These are phyloP conservation scores for Anastatica hierochuntica DNA, from an alignment of 345 rosid species.

Conservation along the genomic window DNA sequence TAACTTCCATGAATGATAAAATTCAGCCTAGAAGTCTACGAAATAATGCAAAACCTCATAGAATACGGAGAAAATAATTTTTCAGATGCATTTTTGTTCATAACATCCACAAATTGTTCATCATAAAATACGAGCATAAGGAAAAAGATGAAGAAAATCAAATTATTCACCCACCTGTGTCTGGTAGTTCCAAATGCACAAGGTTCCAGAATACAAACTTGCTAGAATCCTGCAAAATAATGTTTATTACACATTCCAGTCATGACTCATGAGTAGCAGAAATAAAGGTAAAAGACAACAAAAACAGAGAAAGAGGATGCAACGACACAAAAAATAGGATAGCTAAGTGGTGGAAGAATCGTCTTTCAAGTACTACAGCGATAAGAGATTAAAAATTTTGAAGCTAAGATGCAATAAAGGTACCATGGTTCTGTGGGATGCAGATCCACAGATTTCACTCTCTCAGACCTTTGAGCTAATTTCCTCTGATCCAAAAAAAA, in stretches of 20 bases:
- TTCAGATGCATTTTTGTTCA: background rate
- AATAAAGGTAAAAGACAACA: background rate
- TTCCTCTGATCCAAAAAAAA: constrained; percentile 39
- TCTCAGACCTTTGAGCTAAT: constrained; percentile 44
- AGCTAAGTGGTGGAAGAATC: background rate
- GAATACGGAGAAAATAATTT: background rate
- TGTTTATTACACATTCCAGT: background rate
- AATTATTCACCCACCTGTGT: constrained; percentile 59
- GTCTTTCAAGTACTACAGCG: background rate
- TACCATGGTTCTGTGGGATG: constrained; percentile 75
- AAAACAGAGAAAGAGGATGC: background rate
- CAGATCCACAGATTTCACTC: constrained; percentile 64
- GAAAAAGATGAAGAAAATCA: background rate
- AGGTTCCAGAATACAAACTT: constrained; percentile 59
- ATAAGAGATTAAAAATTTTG: background rate
- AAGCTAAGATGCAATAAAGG: background rate
- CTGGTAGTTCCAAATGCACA: constrained; percentile 69
- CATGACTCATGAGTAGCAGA: background rate
- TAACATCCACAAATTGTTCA: no score
- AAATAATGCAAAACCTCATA: background rate
- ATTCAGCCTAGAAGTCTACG: background rate
- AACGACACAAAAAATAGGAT: background rate
- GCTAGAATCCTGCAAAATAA: constrained; percentile 47
- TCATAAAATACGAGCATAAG: background rate
- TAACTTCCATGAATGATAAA: background rate